A percentile compares a stretch with the other conserved stretches of the same genome.
phyloP scores from a whole-genome alignment of 2,329 filamentous ascomycete species.

The Exophiala mesophila region DNA sequence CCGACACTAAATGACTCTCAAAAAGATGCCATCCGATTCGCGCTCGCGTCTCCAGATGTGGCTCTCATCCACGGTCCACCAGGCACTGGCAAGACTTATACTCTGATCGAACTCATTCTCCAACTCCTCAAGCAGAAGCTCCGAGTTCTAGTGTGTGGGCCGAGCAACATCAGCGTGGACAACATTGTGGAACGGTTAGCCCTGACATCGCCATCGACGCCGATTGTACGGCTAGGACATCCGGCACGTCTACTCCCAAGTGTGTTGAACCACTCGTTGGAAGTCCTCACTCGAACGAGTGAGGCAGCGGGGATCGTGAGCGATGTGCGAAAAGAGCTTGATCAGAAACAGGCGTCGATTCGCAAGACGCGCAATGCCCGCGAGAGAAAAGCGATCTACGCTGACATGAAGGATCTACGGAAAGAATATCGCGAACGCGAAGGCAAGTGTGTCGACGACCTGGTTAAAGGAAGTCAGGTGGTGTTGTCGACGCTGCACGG shows the following conservation, averaged over 20 bases:
- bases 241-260: constrained; percentile 84
- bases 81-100: constrained; percentile 95
- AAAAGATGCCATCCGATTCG: constrained; percentile 67
- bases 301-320: constrained; percentile 84
- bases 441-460: constrained; percentile 68
- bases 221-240: constrained; percentile 85
- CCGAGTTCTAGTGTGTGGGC: constrained; percentile 86
- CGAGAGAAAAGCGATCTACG: constrained; percentile 77
- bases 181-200: constrained; percentile 93
- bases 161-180: constrained; percentile 95
- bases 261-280: constrained; percentile 82
- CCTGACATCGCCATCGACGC: constrained; percentile 57
- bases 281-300: constrained; percentile 83
- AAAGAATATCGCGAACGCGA: constrained; percentile 87
- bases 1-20: constrained; percentile 57
- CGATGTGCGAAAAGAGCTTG: constrained; percentile 88
- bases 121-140: constrained; percentile 71
- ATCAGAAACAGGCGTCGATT: constrained; percentile 81
- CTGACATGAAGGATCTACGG: constrained; percentile 75
- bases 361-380: constrained; percentile 77
- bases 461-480: constrained; percentile 75
- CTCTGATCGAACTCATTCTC: constrained; percentile 89
- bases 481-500: constrained; percentile 91
- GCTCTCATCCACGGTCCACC: constrained; percentile 92
- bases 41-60: constrained; percentile 73